phyloP scores from a whole-genome alignment of 2,329 filamentous ascomycete genomes.

The Fusarium siculi region DNA sequence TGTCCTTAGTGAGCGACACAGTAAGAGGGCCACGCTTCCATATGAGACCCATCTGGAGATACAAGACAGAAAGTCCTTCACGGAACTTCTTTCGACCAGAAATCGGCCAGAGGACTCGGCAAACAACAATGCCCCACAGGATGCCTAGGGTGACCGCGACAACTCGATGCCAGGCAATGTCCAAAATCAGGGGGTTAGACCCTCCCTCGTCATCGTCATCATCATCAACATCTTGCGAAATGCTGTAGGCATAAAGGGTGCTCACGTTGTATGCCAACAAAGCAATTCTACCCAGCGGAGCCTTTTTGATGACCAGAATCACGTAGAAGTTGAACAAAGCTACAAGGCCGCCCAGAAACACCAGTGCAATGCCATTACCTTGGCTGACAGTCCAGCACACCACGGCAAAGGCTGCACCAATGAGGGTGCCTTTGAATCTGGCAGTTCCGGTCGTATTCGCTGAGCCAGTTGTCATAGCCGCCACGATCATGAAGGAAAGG shows the following conservation, averaged over 20 bases:
- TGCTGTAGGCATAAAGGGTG: conserved; percentile 91
- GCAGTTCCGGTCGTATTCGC: conserved; percentile 92
- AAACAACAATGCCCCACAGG: conserved; percentile 91
- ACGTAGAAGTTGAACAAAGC: conserved; percentile 89
- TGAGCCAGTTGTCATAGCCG: conserved; percentile 96
- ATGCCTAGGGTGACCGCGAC: conserved; percentile 87
- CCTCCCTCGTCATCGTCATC: conserved; percentile 92
- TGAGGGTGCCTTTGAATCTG: conserved; percentile 85
- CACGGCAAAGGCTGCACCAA: conserved; percentile 81
- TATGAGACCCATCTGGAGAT: conserved; percentile 93
- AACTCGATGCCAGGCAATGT: conserved; percentile 89
- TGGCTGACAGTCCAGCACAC: conserved; percentile 80
- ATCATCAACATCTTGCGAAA: conserved; percentile 81
- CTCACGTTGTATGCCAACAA: conserved; percentile 96
- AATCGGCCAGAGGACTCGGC: conserved; percentile 91
- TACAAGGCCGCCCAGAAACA: conserved; percentile 83
- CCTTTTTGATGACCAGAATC: conserved; percentile 84
- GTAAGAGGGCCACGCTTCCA: conserved; percentile 94
- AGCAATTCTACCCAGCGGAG: conserved; percentile 91
- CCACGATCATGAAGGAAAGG: conserved; percentile 97
- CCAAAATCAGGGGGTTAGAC: conserved; percentile 81
- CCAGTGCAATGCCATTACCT: conserved; percentile 79
- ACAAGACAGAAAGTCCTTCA: conserved; percentile 88
- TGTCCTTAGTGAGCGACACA: conserved; percentile 71
- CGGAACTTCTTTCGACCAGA: conserved; percentile 89